These are phyloP conservation scores for Helotiales sp. DNA, from an alignment of 2,329 filamentous ascomycete species.

Conservation along the genomic window DNA sequence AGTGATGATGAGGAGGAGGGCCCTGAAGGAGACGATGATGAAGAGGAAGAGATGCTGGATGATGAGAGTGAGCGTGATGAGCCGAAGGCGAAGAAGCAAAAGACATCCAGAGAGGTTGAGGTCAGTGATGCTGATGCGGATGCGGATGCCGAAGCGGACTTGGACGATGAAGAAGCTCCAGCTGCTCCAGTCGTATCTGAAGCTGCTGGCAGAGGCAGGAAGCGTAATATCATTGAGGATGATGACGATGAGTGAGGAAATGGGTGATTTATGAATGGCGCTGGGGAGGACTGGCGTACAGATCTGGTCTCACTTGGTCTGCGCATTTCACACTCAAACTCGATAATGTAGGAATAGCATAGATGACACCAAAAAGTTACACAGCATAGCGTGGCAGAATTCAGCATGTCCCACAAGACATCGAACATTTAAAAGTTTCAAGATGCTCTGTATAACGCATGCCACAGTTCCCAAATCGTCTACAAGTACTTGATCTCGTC, in stretches of 20 bases:
- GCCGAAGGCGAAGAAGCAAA: conserved; percentile 35
- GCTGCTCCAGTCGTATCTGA: conserved; percentile 37
- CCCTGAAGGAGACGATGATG: conserved; percentile 55
- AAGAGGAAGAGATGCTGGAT: conserved; percentile 46
- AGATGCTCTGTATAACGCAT: too few species aligned
- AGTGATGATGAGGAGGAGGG: conserved; percentile 68
- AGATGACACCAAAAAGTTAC: background rate
- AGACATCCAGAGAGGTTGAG: conserved; percentile 35
- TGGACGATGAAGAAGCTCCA: conserved; percentile 48
- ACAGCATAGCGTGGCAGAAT: too few species aligned
- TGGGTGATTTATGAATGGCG: too few species aligned
- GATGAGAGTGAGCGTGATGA: conserved; percentile 43
- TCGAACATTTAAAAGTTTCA: too few species aligned
- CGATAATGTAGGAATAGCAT: background rate
- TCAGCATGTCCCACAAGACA: too few species aligned
- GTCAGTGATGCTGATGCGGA: conserved; percentile 45
- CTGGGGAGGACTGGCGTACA: background rate
- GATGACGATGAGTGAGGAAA: conserved; percentile 55
- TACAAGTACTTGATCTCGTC: too few species aligned
- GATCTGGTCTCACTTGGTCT: background rate
- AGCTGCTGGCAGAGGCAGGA: conserved; percentile 42
- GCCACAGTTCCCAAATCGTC: too few species aligned
- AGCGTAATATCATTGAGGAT: conserved; percentile 60
- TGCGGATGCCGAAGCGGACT: conserved; percentile 53
- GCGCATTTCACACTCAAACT: background rate